These are phyloP conservation scores for Entamoeba dispar DNA, from an alignment of 208 protist genomes.

Conservation along the genomic window DNA sequence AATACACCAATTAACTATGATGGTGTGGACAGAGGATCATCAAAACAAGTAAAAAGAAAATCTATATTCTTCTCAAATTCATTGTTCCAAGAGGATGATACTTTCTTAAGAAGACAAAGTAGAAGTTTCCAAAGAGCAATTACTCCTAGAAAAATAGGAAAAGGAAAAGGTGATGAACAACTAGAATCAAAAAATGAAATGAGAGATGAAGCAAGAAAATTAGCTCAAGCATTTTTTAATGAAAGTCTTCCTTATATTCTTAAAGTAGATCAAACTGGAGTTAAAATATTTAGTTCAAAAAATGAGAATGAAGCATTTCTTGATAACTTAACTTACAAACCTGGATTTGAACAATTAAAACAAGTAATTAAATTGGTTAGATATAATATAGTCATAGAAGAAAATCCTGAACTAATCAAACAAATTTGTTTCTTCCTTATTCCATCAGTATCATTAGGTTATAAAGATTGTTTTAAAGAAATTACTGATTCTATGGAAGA, in stretches of 20 bases:
- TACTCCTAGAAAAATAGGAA: background rate
- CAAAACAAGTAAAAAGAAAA: background rate
- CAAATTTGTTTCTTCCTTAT: background rate
- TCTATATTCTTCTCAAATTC: background rate
- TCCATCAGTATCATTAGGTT: background rate
- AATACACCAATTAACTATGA: background rate
- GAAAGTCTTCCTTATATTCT: background rate
- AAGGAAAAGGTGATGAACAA: too few species aligned
- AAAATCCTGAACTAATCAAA: background rate
- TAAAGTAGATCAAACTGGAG: background rate
- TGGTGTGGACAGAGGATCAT: background rate
- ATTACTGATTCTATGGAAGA: background rate
- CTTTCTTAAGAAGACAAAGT: background rate
- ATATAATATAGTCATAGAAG: background rate
- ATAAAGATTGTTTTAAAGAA: background rate
- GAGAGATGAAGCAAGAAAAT: background rate
- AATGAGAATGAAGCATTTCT: rapidly evolving
- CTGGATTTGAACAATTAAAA: background rate
- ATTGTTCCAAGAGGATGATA: background rate
- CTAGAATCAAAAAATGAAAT: background rate
- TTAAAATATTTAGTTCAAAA: background rate
- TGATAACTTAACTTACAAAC: background rate
- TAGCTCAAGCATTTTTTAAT: background rate
- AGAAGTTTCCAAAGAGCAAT: background rate
- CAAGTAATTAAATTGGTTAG: background rate